Evolutionary conservation across 257 asterid genomes (phyloP), one percentile per base, ranked within the genome.

Genomic region (Prunella vulgaris): DNA sequence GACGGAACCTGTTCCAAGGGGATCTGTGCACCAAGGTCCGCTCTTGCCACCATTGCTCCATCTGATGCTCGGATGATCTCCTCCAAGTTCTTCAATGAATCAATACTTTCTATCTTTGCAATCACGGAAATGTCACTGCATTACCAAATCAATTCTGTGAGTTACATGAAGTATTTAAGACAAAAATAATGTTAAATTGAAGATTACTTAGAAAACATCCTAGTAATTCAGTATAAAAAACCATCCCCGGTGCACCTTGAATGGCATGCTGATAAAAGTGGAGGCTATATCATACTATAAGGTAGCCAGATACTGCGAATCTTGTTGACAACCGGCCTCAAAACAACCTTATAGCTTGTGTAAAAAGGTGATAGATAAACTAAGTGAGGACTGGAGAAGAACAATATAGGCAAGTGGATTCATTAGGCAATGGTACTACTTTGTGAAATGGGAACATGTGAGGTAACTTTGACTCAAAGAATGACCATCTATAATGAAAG

Each of bases 11-110:
- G 98, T 74, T 92, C 98, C 81, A 89, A 74, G 52, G 97, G 98
- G 68, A 87, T 89, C 77, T 89, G 96, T 15, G 94, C 98, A 51
- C 96, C 96, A 5, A 92, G 88, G 83, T 92, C 97, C 54, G 95
- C 98, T 76, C 97, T 85, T 30, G 96, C 98, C 68, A 90, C 97
- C 95, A 88, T 92, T 77, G 96, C 96, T 59, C 97, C 98, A 78
- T 85, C 98, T 24, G 96, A 86, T 68, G 89, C 90, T 67, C 54
- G 78, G 79, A 92, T 77, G 80, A 90, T 88, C 75, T 90, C 96
- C 72, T 88, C 95, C 81, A 90, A 80, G 80, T 90, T 92, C 79
- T 67, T 84, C 80, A 92, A 77, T 2, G 98, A 92, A 79, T 90
- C 96, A 5, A 92, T 85, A 71, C 98, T 92, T 84, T 92, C 97